Conservation (phyloP, 805 yeast genomes). For the Sugiyamaella chiloensis region DNA sequence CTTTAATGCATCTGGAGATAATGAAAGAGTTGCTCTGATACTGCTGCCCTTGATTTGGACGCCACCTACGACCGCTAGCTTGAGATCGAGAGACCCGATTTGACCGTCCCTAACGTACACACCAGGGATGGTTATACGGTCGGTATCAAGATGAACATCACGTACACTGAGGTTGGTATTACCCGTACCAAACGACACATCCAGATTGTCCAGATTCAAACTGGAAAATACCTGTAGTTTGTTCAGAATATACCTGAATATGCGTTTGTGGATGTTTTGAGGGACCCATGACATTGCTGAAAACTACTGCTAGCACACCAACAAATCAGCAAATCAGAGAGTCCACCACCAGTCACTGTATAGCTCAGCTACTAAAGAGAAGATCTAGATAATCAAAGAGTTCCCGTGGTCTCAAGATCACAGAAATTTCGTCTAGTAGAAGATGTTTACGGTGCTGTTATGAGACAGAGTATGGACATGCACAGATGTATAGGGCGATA, state of each 20-base stretch:
- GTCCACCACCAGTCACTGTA: too few relatives aligned
- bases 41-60: constrained; percentile 58
- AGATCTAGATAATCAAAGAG: too few relatives aligned
- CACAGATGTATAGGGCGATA: too few relatives aligned
- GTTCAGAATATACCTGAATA: constrained; percentile 73
- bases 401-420: too few relatives aligned
- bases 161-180: constrained; percentile 40
- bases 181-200: constrained; percentile 64
- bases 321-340: too few relatives aligned
- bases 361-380: too few relatives aligned
- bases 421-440: too few relatives aligned
- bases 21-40: constrained; percentile 48
- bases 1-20: constrained; percentile 20
- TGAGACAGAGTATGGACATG: too few relatives aligned
- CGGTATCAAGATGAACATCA: constrained; percentile 70
- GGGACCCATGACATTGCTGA: constrained; percentile 59
- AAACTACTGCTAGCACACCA: too few relatives aligned
- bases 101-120: constrained; percentile 59
- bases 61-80: constrained; percentile 68
- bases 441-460: too few relatives aligned
- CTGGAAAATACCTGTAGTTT: constrained; percentile 80
- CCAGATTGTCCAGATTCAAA: constrained; percentile 75
- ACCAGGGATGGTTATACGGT: constrained; percentile 65
- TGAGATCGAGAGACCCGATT: constrained; percentile 51
- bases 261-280: constrained; percentile 77